Evolutionary conservation across 257 asterid species (phyloP), one percentile per base, ranked within the genome.

Genomic region (Prunella vulgaris): DNA sequence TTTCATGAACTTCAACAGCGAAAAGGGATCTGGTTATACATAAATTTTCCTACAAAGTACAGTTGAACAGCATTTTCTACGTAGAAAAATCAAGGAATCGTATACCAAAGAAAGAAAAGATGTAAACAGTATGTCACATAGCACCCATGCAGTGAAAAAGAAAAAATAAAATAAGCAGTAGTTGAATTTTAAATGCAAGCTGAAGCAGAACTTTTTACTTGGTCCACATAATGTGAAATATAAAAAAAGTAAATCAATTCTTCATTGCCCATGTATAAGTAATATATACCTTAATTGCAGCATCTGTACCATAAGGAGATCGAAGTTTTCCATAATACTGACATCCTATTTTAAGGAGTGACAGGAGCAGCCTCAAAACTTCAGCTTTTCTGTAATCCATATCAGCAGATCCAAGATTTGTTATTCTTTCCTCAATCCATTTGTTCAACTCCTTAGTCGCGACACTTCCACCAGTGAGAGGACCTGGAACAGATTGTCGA

Each of bases 291-390:
- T 89, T 87, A 71, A 74, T 64, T 3, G 33, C 70, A 58, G 84
- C 51, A 69, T 94, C 99, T 49, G 96, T 73, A 60, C 96, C 97
- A 67, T 87, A 87, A 42, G 99, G 96, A 37, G 96, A 87, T 42
- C 99, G 88, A 32, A 94, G 87, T 81, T 87, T 91, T 59, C 99
- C 99, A 74, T 91, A 92, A 75, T 84, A 81, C 74, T 86, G 96
- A 73, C 96, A 85, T 40, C 89, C 88, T 73, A 94, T 84, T 82
- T 87, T 93, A 40, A 93, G 85, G 86, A 93, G 76, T 5, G 93
- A 86, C 13, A 90, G 85, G 56, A 93, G 96, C 76, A 90, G 70
- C 84, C 73, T 87, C 85, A 87, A 80, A 66, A 80, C 93, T 71
- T 86, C 90, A 51, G 84, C 81, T 74, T 79, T 90, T 78, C 82